These are phyloP conservation scores for Zalaria sp. DNA, from an alignment of 2,329 filamentous ascomycete genomes.

Conservation along the genomic window DNA sequence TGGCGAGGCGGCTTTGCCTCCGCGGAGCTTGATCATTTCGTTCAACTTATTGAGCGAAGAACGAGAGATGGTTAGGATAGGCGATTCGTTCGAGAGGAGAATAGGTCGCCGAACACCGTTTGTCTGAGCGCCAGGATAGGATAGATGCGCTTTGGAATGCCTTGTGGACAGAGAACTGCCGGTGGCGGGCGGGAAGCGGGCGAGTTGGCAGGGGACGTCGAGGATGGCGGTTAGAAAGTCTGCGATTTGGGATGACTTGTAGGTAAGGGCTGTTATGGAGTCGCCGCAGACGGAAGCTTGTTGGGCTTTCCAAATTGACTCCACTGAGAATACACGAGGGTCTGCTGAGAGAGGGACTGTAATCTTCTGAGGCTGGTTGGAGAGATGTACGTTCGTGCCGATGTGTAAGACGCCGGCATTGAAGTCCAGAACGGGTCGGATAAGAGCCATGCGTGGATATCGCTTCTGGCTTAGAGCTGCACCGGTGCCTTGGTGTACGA, in stretches of 20 bases:
- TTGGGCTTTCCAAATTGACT: constrained; percentile 16
- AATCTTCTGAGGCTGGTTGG: constrained; percentile 14
- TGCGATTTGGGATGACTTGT: constrained; percentile 51
- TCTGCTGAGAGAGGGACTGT: constrained; percentile 52
- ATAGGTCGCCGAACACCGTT: constrained; percentile 41
- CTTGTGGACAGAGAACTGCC: constrained; percentile 46
- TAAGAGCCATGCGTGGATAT: constrained; percentile 73
- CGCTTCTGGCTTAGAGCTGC: constrained; percentile 79
- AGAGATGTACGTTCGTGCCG: constrained; percentile 1
- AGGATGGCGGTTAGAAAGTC: constrained; percentile 65
- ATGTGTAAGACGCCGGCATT: constrained; percentile 51
- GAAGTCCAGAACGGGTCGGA: constrained; percentile 64
- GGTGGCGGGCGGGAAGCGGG: constrained; percentile 55
- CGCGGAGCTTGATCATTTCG: constrained; percentile 47
- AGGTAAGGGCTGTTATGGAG: constrained; percentile 54
- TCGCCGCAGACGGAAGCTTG: constrained; percentile 72
- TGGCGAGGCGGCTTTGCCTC: constrained; percentile 50
- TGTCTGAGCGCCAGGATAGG: constrained; percentile 27
- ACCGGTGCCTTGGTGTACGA: constrained; percentile 75
- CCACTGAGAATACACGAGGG: constrained; percentile 39
- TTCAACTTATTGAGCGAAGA: constrained; percentile 73
- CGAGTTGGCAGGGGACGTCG: constrained; percentile 67
- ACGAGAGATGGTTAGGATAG: constrained; percentile 71
- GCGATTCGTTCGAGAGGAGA: constrained; percentile 81
- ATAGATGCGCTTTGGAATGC: constrained; percentile 57